Evolutionary conservation across 306 rosid genomes (phyloP).

Genomic region (Medicago lupulina): DNA sequence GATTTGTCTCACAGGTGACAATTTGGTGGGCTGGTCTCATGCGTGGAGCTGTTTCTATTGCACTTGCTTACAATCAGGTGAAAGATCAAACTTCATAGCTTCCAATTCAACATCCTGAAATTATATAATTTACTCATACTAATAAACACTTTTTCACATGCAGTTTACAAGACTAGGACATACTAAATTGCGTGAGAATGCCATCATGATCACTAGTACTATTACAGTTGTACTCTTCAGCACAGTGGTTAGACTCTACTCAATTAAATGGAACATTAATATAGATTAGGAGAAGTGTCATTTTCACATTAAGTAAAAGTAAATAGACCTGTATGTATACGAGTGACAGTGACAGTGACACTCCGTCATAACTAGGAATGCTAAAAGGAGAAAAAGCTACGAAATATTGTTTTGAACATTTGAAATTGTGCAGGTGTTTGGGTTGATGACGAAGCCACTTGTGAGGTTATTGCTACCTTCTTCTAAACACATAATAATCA

Average conservation of each 20-base stretch:
- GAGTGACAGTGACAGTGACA: too few relatives aligned
- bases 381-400: too few relatives aligned
- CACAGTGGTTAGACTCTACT: conserved; percentile 74
- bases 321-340: background rate
- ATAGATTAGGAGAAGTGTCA: conserved; percentile 26
- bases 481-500: conserved; percentile 49
- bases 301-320: conserved; percentile 18
- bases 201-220: conserved; percentile 97
- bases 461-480: conserved; percentile 83
- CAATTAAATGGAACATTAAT: background rate
- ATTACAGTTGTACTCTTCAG: conserved; percentile 95
- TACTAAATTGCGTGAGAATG: conserved; percentile 70
- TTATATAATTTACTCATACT: background rate
- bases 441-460: conserved; percentile 89
- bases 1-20: conserved; percentile 64
- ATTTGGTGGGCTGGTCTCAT: conserved; percentile 99
- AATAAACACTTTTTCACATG: conserved; percentile 35
- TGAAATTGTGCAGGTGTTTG: conserved; percentile 78
- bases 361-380: too few relatives aligned
- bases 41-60: conserved; percentile 99
- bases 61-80: conserved; percentile 96
- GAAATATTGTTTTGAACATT: conserved; percentile 14
- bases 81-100: conserved; percentile 37
- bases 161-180: conserved; percentile 88
- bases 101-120: conserved; percentile 13